A percentile compares a stretch with the other conserved stretches of the same genome.
Evolutionary conservation across 179 eudicot species (phyloP).

Genomic region (Beta lomatogona): DNA sequence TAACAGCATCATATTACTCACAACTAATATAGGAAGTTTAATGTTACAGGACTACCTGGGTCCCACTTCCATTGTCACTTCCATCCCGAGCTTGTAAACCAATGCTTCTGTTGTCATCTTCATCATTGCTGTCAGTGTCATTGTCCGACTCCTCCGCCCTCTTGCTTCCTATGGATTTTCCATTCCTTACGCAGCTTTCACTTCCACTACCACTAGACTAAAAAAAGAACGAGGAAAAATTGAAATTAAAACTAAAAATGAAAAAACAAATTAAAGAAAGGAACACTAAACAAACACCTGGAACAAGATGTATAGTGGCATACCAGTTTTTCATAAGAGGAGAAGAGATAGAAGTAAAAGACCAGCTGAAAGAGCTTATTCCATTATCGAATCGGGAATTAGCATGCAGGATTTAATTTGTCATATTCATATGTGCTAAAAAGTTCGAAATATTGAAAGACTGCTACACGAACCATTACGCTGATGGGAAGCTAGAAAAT

Average conservation of each 20-base stretch:
- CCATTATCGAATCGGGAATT: background rate
- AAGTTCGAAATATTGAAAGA: background rate
- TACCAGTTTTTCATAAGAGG: background rate
- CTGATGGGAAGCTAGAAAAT: conserved; percentile 3
- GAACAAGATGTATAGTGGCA: background rate
- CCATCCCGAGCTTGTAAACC: conserved; percentile 53
- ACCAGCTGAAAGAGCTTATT: background rate
- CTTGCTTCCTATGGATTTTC: conserved; percentile 46
- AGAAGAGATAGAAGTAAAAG: background rate
- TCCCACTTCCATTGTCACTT: conserved; percentile 84
- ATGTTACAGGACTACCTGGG: conserved; percentile 49
- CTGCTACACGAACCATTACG: background rate
- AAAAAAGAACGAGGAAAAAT: conserved; percentile 24
- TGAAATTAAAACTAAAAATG: too few relatives aligned
- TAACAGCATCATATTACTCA: conserved; percentile 9
- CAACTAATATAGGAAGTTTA: background rate
- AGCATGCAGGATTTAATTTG: background rate
- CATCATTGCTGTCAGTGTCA: conserved; percentile 49
- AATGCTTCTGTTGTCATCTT: conserved; percentile 51
- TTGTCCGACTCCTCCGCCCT: conserved; percentile 54
- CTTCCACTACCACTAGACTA: conserved; percentile 78
- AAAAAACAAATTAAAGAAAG: conserved; percentile 11
- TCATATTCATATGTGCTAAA: background rate
- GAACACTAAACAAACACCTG: background rate
- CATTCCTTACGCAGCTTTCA: conserved; percentile 57